Conservation (phyloP, 2,329 filamentous ascomycete genomes). For the Trichoderma asperellum region DNA sequence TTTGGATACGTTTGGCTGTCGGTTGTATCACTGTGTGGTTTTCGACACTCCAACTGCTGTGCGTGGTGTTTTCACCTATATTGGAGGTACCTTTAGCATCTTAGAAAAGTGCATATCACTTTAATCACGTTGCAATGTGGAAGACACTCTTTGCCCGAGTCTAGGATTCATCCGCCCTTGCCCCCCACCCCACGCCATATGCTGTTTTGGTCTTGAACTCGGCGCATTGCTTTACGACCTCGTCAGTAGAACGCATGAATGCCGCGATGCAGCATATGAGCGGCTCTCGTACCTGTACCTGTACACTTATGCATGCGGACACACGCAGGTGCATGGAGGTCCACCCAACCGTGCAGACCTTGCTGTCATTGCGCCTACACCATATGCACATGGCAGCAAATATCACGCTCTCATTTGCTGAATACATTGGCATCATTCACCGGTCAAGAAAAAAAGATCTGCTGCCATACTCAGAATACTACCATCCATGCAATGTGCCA, state of each 20-base stretch:
- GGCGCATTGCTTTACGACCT: background rate
- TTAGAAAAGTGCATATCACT: background rate
- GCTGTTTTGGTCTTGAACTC: background rate
- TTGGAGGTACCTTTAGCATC: background rate
- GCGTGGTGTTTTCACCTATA: background rate
- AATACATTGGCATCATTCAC: conserved; percentile 10
- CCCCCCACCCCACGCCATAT: conserved; percentile 16
- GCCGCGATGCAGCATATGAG: background rate
- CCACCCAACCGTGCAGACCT: conserved; percentile 2
- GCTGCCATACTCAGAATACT: background rate
- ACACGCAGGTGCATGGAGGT: background rate
- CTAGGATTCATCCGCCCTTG: background rate
- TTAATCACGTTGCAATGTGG: conserved; percentile 2
- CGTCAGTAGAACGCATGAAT: background rate
- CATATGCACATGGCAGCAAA: conserved; percentile 1
- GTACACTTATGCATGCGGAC: background rate
- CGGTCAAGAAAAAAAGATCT: conserved; percentile 19
- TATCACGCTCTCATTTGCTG: conserved; percentile 23
- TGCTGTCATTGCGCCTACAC: conserved; percentile 16
- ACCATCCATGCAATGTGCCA: conserved; percentile 4
- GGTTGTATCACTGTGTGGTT: background rate
- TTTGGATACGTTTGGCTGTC: background rate
- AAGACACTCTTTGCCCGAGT: background rate
- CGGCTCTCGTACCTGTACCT: conserved; percentile 9
- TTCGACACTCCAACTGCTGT: background rate